Base-by-base conservation (phyloP, 73 alveolate species). In the Paramecium octaurelia region DNA sequence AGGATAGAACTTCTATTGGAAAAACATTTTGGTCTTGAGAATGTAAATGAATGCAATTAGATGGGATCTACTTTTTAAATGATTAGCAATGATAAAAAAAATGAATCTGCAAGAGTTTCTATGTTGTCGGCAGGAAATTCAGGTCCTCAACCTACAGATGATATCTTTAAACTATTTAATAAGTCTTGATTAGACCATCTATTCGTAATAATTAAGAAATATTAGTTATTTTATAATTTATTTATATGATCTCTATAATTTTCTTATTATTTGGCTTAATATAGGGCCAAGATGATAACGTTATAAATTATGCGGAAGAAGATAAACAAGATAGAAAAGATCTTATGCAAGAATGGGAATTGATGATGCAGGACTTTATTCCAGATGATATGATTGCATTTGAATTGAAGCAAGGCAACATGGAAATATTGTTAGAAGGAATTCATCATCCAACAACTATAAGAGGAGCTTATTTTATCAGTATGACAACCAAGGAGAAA, bases 311-410 rank as follows among this genome's bases (percentile, higher is more conserved):
- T 64, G 84, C 27, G 3, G 31, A 5, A 27, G 27, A 64, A 1
- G 84, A 64, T 2, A 64, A 24, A 64, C 46, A 87, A 87, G 93
- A 87, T 31, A 58, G 93, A 60, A 58, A 70, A 46, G 94, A 77
- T 89, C 46, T 89, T 31, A 89, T 89, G 94, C 23, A 71, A 71
- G 94, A 89, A 36, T 89, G 94, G 94, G 92, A 89, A 54, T 34
- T 58, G 31, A 59, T 59, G 75, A 89, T 89, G 94, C 42, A 69
- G 71, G 94, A 89, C 18, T 89, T 89, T 73, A 16, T 70, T 12
- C 94, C 94, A 12, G 94, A 89, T 89, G 94, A 89, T 38, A 70
- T 89, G 94, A 58, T 89, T 18, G 70, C 94, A 44, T 89, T 89
- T 54, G 91, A 68, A 44, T 16, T 89, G 3, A 68, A 68, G 58